phyloP scores from a whole-genome alignment of 768 basidiomycete genomes.

The Mycena rosella region DNA sequence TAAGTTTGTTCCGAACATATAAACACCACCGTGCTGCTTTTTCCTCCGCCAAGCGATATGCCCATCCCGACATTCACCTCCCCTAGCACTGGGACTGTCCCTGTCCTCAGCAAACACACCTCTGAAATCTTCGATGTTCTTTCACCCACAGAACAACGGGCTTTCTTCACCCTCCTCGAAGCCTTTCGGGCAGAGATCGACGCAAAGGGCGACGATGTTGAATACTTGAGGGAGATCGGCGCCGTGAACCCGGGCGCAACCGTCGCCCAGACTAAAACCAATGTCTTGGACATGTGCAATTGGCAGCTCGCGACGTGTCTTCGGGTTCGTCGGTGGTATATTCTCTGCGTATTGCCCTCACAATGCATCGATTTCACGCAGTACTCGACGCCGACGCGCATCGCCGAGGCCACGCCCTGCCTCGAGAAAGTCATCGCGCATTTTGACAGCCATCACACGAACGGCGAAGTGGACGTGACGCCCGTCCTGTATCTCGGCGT shows the following conservation, averaged over 20 bases:
- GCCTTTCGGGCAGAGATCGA: conserved; percentile 11
- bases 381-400: conserved; percentile 30
- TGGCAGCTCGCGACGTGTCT: conserved; percentile 12
- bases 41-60: no score
- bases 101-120: not conserved
- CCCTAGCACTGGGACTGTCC: not conserved
- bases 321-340: not conserved
- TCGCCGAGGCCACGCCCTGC: conserved; percentile 25
- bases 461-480: conserved; percentile 15
- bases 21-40: no score
- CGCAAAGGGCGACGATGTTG: not conserved
- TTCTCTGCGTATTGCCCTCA: not conserved
- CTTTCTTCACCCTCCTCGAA: not conserved
- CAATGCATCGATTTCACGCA: not conserved
- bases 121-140: not conserved
- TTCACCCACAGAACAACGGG: conserved; percentile 11
- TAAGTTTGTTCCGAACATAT: no score
- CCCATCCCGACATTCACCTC: conserved; percentile 12
- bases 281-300: conserved; percentile 15
- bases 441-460: not conserved
- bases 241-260: not conserved
- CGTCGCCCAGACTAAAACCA: not conserved
- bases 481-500: conserved; percentile 25
- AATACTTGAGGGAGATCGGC: conserved; percentile 2
- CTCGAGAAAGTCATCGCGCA: conserved; percentile 10